phyloP scores from a whole-genome alignment of 2,329 filamentous ascomycete genomes.

The Aspergillus glaucus region DNA sequence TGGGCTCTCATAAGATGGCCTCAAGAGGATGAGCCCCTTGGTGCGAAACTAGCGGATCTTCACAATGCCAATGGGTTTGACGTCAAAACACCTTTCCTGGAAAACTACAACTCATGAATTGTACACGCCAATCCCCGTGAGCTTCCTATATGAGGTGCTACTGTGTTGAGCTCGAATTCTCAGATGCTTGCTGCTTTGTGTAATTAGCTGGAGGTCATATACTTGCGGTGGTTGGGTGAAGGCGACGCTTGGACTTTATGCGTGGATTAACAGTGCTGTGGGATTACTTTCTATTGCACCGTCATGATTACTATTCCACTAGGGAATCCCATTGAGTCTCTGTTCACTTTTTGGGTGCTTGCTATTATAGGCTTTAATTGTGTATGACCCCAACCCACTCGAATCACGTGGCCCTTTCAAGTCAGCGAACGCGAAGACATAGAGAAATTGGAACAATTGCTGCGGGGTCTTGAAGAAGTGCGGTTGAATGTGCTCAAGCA shows the following conservation, averaged over 20 bases:
- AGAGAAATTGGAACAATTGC: too few species aligned
- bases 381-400: too few species aligned
- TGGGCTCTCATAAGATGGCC: conserved; percentile 10
- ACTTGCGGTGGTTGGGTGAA: neutral
- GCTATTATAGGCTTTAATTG: too few species aligned
- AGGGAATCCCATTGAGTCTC: too few species aligned
- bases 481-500: too few species aligned
- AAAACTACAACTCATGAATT: conserved; percentile 6
- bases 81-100: conserved; percentile 4
- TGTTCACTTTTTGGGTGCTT: too few species aligned
- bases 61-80: conserved; percentile 9
- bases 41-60: conserved; percentile 6
- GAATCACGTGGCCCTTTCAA: too few species aligned
- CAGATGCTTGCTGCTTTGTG: neutral
- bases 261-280: neutral
- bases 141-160: neutral
- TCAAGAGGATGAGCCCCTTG: conserved; percentile 7
- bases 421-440: too few species aligned
- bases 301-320: too few species aligned
- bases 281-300: neutral
- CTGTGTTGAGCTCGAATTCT: neutral
- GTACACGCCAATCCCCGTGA: conserved; percentile 4
- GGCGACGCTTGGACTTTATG: neutral
- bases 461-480: too few species aligned
- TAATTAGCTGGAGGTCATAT: neutral